Evolutionary conservation across 768 basidiomycete genomes (phyloP).

Genomic region (Lentinula aciculospora): DNA sequence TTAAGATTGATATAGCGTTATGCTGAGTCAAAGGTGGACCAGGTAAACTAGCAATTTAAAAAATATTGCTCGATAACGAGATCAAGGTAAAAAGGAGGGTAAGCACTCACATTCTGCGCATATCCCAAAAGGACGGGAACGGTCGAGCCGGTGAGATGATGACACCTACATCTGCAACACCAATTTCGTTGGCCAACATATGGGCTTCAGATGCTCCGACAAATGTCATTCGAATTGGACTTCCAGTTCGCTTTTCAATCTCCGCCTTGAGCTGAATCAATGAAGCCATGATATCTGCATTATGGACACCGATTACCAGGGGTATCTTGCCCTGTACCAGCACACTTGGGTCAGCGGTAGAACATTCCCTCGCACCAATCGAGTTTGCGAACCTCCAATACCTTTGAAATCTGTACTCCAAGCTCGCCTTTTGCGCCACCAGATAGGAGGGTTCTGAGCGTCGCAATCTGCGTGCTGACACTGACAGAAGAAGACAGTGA

Average conservation of each 20-base stretch:
- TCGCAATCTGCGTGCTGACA: constrained; percentile 64
- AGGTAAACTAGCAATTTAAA: constrained; percentile 25
- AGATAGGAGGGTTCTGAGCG: constrained; percentile 47
- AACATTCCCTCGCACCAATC: not conserved
- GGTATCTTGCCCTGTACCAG: constrained; percentile 44
- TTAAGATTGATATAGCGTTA: constrained; percentile 50
- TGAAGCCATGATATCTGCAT: constrained; percentile 65
- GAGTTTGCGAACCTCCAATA: constrained; percentile 30
- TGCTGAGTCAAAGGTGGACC: constrained; percentile 42
- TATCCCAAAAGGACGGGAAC: constrained; percentile 68
- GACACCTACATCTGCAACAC: constrained; percentile 61
- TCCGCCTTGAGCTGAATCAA: constrained; percentile 62
- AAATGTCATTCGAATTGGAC: constrained; percentile 42
- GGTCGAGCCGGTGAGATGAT: constrained; percentile 61
- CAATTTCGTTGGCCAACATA: constrained; percentile 68
- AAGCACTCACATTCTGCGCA: constrained; percentile 44
- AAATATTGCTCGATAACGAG: not conserved
- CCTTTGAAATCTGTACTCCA: constrained; percentile 34
- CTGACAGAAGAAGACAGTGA: constrained; percentile 37
- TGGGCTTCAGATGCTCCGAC: constrained; percentile 62
- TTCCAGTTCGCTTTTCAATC: constrained; percentile 37
- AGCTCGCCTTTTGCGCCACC: constrained; percentile 31
- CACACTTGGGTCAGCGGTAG: not conserved
- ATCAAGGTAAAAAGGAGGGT: not conserved
- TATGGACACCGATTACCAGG: constrained; percentile 56